A percentile compares a stretch with the other conserved stretches of the same genome.
These are phyloP conservation scores for Physcomitrellopsis africana DNA, from an alignment of 225 moss, liverwort and hornwort genomes.

Conservation along the genomic window DNA sequence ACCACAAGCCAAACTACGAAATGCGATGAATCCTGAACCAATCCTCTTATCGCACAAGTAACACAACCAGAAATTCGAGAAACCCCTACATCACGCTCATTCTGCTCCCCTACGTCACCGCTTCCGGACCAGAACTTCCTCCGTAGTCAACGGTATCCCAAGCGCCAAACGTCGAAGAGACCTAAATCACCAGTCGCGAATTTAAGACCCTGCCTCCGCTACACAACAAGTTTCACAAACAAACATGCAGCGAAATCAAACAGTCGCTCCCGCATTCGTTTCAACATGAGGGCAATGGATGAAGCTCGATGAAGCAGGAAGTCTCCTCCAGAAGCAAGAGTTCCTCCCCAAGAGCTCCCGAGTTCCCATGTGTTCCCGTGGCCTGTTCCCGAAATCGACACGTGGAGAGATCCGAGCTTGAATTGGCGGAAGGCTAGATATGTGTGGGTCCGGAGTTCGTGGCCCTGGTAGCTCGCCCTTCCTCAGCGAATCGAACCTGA, in stretches of 20 bases:
- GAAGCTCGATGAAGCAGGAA: not conserved
- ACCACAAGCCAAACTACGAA: not conserved
- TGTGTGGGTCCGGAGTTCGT: no score
- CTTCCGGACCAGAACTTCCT: slow-evolving; percentile 12
- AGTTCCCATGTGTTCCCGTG: no score
- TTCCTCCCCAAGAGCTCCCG: no score
- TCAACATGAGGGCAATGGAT: slow-evolving; percentile 1
- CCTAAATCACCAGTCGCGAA: not conserved
- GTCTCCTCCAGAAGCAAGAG: not conserved
- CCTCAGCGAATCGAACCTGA: no score
- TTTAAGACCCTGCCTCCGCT: not conserved
- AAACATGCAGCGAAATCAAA: slow-evolving; percentile 9
- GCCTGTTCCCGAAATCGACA: no score
- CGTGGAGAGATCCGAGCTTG: no score
- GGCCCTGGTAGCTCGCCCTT: no score
- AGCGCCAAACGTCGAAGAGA: not conserved
- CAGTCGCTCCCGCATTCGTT: not conserved
- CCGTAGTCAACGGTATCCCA: slow-evolving; percentile 2
- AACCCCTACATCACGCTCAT: not conserved
- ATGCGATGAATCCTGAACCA: slow-evolving; percentile 10
- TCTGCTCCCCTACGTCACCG: not conserved
- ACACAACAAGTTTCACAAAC: not conserved
- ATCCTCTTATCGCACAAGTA: not conserved
- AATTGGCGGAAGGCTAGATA: no score
- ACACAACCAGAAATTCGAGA: not conserved